phyloP scores from a whole-genome alignment of 352 stramenopile species.

The Phytophthora megakarya region DNA sequence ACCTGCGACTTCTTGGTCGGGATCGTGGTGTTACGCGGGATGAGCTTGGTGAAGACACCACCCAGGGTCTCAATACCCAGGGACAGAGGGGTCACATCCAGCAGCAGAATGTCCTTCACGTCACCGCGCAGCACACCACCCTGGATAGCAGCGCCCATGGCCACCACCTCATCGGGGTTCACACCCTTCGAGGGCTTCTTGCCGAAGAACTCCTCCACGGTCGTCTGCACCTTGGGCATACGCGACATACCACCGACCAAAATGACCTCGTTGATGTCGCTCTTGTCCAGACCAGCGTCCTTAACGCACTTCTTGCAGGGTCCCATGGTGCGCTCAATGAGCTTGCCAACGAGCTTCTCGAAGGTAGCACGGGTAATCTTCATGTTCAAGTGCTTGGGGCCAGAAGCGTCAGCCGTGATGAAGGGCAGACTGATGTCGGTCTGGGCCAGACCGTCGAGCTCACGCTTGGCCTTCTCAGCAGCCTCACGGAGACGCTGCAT shows the following conservation, averaged over 20 bases:
- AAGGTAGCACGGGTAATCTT: conserved; percentile 95
- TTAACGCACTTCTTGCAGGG: conserved; percentile 94
- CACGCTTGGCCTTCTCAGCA: conserved; percentile 95
- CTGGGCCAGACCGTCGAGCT: conserved; percentile 96
- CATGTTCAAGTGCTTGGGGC: conserved; percentile 98
- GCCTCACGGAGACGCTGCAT: conserved; percentile 97
- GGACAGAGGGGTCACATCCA: conserved; percentile 98
- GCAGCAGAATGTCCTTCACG: conserved; percentile 97
- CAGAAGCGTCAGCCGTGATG: conserved; percentile 97
- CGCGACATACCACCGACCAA: conserved; percentile 98
- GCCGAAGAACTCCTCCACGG: conserved; percentile 97
- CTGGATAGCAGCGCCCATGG: conserved; percentile 97
- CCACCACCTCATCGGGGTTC: conserved; percentile 99
- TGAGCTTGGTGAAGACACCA: conserved; percentile 98
- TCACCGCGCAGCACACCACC: conserved; percentile 96
- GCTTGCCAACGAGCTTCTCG: conserved; percentile 93
- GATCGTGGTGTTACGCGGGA: conserved; percentile 98
- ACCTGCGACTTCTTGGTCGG: conserved; percentile 98
- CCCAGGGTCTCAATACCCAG: conserved; percentile 99
- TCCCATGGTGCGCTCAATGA: conserved; percentile 94
- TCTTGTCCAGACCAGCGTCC: conserved; percentile 90
- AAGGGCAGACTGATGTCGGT: conserved; percentile 97
- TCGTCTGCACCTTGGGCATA: conserved; percentile 98
- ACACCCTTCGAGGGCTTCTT: conserved; percentile 96
- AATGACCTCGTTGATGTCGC: conserved; percentile 97